phyloP scores from a whole-genome alignment of 768 basidiomycete genomes.

The Auriscalpium microsporum region DNA sequence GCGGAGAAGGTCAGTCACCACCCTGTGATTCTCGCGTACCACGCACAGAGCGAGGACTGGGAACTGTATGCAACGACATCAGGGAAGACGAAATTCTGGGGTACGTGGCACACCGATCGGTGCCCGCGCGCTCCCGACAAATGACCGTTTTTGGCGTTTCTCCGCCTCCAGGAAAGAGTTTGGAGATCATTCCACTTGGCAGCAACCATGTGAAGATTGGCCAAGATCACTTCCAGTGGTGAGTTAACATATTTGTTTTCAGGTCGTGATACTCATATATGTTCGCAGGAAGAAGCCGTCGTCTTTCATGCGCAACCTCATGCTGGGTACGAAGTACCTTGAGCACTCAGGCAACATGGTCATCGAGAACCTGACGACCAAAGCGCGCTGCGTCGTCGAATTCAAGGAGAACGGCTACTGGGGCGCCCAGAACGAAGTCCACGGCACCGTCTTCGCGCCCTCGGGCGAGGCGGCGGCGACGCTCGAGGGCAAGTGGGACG shows the following conservation, averaged over 20 bases:
- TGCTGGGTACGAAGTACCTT: constrained; percentile 87
- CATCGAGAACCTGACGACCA: constrained; percentile 53
- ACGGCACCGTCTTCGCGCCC: constrained; percentile 47
- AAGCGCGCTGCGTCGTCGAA: constrained; percentile 59
- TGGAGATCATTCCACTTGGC: constrained; percentile 81
- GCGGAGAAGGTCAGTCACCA: constrained; percentile 85
- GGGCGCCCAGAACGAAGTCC: constrained; percentile 67
- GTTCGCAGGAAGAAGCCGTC: constrained; percentile 73
- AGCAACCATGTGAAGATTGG: constrained; percentile 59
- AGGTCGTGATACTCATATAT: neutral
- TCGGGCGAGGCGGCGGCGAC: constrained; percentile 47
- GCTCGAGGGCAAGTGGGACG: constrained; percentile 89
- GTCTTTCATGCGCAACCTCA: constrained; percentile 80
- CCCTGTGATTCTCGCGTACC: constrained; percentile 78
- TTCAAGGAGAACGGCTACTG: constrained; percentile 85
- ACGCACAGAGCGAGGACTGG: constrained; percentile 77
- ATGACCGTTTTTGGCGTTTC: constrained; percentile 13
- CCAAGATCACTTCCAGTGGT: constrained; percentile 67
- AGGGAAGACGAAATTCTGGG: constrained; percentile 88
- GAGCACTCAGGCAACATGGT: constrained; percentile 78
- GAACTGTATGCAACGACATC: constrained; percentile 65
- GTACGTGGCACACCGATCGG: constrained; percentile 33
- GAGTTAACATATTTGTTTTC: constrained; percentile 14
- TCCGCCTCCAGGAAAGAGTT: constrained; percentile 58
- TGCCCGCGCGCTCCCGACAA: constrained; percentile 4